Conservation (phyloP, 352 stramenopile genomes). For the Halophytophthora polymorphica region DNA sequence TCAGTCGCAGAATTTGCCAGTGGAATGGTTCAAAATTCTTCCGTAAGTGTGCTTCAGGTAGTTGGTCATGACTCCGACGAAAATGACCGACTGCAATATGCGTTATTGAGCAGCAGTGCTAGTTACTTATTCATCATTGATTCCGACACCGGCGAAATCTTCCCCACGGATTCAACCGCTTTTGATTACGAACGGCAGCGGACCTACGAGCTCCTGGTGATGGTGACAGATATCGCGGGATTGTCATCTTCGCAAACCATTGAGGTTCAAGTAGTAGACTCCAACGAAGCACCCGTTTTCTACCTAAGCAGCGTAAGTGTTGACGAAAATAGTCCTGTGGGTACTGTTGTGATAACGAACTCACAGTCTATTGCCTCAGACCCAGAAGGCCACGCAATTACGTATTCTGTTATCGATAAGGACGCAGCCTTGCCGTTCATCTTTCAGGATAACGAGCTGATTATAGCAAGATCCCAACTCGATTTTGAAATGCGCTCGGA, state of each 20-base stretch:
- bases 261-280: slow-evolving; percentile 33
- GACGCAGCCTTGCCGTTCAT: slow-evolving; percentile 10
- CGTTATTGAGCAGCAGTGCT: slow-evolving; percentile 12
- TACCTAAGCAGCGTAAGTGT: slow-evolving; percentile 6
- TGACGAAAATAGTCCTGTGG: slow-evolving; percentile 19
- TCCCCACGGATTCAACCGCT: slow-evolving; percentile 21
- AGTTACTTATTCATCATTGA: slow-evolving; percentile 46
- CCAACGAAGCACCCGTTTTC: slow-evolving; percentile 49
- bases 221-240: slow-evolving; percentile 32
- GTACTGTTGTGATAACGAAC: slow-evolving; percentile 10
- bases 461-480: slow-evolving; percentile 11
- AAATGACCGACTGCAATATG: slow-evolving; percentile 11
- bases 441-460: slow-evolving; percentile 15
- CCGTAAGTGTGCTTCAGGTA: slow-evolving; percentile 21
- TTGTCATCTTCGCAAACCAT: slow-evolving; percentile 23
- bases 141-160: slow-evolving; percentile 32
- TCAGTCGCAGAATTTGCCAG: slow-evolving; percentile 38
- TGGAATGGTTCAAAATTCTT: slow-evolving; percentile 15
- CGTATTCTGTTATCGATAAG: slow-evolving; percentile 5
- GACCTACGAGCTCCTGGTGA: slow-evolving; percentile 17
- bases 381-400: slow-evolving; percentile 15
- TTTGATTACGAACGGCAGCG: slow-evolving; percentile 45
- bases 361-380: slow-evolving; percentile 10
- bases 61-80: slow-evolving; percentile 14
- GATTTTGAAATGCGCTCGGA: slow-evolving; percentile 13